Percentiles rank a stretch among this genome's conserved stretches.
phyloP scores from a whole-genome alignment of 2,329 filamentous ascomycete species.

The Trichoderma polysporum region DNA sequence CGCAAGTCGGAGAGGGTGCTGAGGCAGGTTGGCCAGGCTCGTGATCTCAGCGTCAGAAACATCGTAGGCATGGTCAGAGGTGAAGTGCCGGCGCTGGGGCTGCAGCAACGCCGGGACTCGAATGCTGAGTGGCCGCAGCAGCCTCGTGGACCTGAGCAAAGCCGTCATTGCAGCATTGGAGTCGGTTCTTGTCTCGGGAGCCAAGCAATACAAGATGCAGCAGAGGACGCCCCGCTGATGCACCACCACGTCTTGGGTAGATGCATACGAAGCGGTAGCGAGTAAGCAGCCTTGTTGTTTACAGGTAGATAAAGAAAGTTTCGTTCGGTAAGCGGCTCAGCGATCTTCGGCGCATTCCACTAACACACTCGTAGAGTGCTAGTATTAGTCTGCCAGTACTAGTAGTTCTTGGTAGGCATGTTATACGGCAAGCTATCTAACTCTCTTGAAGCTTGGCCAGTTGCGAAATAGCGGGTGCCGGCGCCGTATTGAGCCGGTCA shows the following conservation, averaged over 20 bases:
- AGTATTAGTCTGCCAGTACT: not conserved
- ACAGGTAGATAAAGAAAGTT: not conserved
- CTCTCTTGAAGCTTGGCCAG: not conserved
- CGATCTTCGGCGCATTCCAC: not conserved
- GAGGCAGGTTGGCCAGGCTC: slow-evolving; percentile 70
- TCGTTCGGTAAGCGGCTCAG: not conserved
- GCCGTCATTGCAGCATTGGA: slow-evolving; percentile 28
- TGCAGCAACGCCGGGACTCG: not conserved
- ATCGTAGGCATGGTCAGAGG: slow-evolving; percentile 25
- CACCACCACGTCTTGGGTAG: not conserved
- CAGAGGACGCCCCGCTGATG: not conserved
- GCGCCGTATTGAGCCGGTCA: slow-evolving; percentile 12
- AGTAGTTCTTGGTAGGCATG: too few species aligned
- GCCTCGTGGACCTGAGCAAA: slow-evolving; percentile 20
- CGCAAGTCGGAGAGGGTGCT: slow-evolving; percentile 79
- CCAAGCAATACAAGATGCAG: not conserved
- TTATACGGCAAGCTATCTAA: not conserved
- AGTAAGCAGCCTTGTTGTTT: not conserved
- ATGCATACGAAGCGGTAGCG: not conserved
- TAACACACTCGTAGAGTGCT: not conserved
- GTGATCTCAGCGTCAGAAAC: slow-evolving; percentile 75
- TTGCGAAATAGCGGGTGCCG: not conserved
- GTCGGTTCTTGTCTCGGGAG: not conserved
- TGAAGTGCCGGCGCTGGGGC: slow-evolving; percentile 21
- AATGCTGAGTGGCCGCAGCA: slow-evolving; percentile 15